These are phyloP conservation scores for Rhodotorula sp. DNA, from an alignment of 1,284 basidiomycete genomes.

Conservation along the genomic window DNA sequence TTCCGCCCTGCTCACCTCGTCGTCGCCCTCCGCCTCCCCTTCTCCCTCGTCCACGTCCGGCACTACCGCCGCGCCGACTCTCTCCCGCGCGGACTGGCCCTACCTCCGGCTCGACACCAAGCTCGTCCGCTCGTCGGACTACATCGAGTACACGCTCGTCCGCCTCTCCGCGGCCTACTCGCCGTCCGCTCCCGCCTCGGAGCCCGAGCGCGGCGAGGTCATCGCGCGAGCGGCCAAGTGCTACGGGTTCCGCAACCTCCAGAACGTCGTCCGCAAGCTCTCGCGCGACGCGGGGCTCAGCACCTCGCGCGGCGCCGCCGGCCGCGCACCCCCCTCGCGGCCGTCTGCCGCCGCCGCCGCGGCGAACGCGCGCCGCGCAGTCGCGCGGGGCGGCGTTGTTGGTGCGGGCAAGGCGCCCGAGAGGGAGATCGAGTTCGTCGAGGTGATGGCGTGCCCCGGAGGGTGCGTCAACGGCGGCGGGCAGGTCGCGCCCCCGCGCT, in stretches of 20 bases:
- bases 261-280: conserved; percentile 93
- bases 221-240: conserved; percentile 92
- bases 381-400: conserved; percentile 36
- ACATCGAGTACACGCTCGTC: conserved; percentile 65
- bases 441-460: conserved; percentile 98
- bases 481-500: conserved; percentile 68
- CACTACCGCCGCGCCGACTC: conserved; percentile 45
- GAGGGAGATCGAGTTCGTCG: conserved; percentile 86
- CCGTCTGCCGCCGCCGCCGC: conserved; percentile 57
- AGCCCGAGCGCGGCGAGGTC: conserved; percentile 56
- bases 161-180: conserved; percentile 33
- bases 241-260: conserved; percentile 96
- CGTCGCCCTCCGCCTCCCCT: conserved; percentile 6
- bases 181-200: neutral
- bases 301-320: conserved; percentile 61
- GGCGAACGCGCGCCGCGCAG: conserved; percentile 55
- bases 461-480: conserved; percentile 98
- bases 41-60: neutral
- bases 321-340: conserved; percentile 52
- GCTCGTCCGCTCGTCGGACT: conserved; percentile 65
- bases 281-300: conserved; percentile 79
- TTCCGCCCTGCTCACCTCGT: conserved; percentile 55
- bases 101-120: conserved; percentile 62
- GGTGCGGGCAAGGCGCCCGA: conserved; percentile 52
- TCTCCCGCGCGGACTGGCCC: conserved; percentile 53